Base-by-base conservation (phyloP, 495 filamentous ascomycete species). In the Astrocystis sublimbata region DNA sequence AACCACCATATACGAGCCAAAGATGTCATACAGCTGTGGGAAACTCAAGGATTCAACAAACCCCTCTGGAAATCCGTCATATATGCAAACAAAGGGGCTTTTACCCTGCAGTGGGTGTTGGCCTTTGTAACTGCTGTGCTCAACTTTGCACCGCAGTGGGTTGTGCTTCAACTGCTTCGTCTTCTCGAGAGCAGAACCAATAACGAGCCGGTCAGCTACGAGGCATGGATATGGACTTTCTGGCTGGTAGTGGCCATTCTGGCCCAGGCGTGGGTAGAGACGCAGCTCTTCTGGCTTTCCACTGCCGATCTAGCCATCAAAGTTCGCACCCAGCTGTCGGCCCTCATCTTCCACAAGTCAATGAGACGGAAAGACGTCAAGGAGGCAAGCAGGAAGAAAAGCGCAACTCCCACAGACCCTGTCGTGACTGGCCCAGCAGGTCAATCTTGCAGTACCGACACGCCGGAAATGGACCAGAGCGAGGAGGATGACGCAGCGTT, bases 351-450 rank as follows among this genome's bases (percentile, higher is more conserved):
- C 62, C 81, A 85, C 41, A 94, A 96, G 71, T 81, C 89, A 0
- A 88, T 91, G 85, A 84, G 88, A 28, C 82, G 86, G 38, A 96
- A 94, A 66, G 90, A 96, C 71, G 85, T 89, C 26, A 93, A 90
- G 67, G 80, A 77, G 36, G 68, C 73, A 12, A 63, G 63, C 26
- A 84, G 79, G 60, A 72, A 75, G 56, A 76, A 74, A 41, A 49
- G 52, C 6, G 47, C 58, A 17, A 38, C 64, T 7, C 58, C 72
- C 6, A 26, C 62, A 23, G 67, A 75, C 2, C 66, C 71, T 6
- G 57, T 45, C 10, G 50, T 58, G 28, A 54, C 66, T 65, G 62
- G 71, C 50, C 66, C 62, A 1, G 57, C 70, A 17, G 73, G 61
- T 17, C 64, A 67, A 17, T 57, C 71, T 6, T 68, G 73, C 2